phyloP scores from a whole-genome alignment of 352 stramenopile genomes.

The Globisporangium barbulae region DNA sequence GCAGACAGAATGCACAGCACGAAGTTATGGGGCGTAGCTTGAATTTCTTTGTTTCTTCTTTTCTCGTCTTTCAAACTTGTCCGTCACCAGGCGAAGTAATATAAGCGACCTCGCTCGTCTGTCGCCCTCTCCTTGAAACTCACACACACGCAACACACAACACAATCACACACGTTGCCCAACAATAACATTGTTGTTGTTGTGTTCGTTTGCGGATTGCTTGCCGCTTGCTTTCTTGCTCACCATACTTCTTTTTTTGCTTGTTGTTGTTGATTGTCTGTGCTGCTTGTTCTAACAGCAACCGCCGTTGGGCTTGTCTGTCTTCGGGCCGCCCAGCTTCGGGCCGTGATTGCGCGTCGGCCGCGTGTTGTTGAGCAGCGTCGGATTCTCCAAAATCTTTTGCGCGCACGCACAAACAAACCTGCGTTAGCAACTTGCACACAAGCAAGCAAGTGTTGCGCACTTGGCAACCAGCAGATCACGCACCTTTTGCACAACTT shows the following conservation, averaged over 20 bases:
- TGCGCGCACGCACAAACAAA: slow-evolving; percentile 4
- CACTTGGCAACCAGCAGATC: not conserved
- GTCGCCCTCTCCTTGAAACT: not conserved
- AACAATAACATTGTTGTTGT: slow-evolving; percentile 1
- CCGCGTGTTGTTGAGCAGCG: slow-evolving; percentile 80
- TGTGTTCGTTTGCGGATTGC: not conserved
- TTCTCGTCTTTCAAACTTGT: not conserved
- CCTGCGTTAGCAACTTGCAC: not conserved
- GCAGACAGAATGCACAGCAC: too few species aligned
- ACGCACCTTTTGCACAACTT: slow-evolving; percentile 96
- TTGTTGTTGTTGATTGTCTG: not conserved
- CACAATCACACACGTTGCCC: not conserved
- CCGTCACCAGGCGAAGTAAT: not conserved
- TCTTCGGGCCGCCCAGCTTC: slow-evolving; percentile 41
- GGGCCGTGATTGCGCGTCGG: slow-evolving; percentile 40
- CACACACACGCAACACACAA: not conserved
- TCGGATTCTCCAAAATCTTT: slow-evolving; percentile 88
- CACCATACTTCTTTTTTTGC: not conserved
- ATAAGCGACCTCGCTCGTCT: not conserved
- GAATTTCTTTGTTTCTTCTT: not conserved
- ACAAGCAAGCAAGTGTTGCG: slow-evolving; percentile 7
- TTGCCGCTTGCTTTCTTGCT: not conserved
- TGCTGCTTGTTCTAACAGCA: slow-evolving; percentile 21
- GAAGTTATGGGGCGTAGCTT: too few species aligned
- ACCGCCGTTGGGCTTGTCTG: slow-evolving; percentile 46